Percentiles rank a stretch among this genome's conserved stretches.
These are phyloP conservation scores for Fusarium zealandicum DNA, from an alignment of 2,329 filamentous ascomycete species.

Conservation along the genomic window DNA sequence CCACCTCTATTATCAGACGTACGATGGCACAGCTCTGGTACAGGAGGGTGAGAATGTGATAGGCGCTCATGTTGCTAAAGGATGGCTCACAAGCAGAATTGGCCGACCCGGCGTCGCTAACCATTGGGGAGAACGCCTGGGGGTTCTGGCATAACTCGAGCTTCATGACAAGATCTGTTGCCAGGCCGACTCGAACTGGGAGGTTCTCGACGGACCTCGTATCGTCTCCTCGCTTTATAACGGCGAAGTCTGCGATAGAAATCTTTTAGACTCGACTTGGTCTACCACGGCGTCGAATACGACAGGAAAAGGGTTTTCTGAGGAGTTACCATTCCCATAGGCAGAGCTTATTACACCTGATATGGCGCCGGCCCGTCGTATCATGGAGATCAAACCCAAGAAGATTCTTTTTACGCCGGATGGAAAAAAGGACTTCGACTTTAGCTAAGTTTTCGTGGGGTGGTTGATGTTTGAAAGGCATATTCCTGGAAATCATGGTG, in stretches of 20 bases:
- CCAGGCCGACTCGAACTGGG: slow-evolving; percentile 49
- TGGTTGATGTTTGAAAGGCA: neutral
- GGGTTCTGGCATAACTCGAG: slow-evolving; percentile 39
- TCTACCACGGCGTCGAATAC: neutral
- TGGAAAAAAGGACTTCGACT: neutral
- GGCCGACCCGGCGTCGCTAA: slow-evolving; percentile 1
- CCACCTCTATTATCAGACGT: slow-evolving; percentile 57
- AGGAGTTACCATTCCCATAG: neutral
- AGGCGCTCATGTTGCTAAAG: slow-evolving; percentile 52
- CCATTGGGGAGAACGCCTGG: slow-evolving; percentile 1
- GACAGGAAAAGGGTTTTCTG: neutral
- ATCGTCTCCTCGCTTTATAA: slow-evolving; percentile 10
- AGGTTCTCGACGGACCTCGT: slow-evolving; percentile 6
- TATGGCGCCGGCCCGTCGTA: neutral
- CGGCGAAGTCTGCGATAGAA: slow-evolving; percentile 13
- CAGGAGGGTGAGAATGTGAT: slow-evolving; percentile 42
- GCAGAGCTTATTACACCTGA: neutral
- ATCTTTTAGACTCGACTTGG: slow-evolving; percentile 1
- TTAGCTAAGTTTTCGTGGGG: neutral
- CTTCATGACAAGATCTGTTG: slow-evolving; percentile 40
- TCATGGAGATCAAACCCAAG: neutral
- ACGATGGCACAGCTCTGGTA: slow-evolving; percentile 54
- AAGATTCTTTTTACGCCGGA: neutral
- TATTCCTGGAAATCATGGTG: neutral
- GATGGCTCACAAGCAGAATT: slow-evolving; percentile 53